Evolutionary conservation across 2,329 filamentous ascomycete species (phyloP).

Genomic region (Calonectria hawksworthii): DNA sequence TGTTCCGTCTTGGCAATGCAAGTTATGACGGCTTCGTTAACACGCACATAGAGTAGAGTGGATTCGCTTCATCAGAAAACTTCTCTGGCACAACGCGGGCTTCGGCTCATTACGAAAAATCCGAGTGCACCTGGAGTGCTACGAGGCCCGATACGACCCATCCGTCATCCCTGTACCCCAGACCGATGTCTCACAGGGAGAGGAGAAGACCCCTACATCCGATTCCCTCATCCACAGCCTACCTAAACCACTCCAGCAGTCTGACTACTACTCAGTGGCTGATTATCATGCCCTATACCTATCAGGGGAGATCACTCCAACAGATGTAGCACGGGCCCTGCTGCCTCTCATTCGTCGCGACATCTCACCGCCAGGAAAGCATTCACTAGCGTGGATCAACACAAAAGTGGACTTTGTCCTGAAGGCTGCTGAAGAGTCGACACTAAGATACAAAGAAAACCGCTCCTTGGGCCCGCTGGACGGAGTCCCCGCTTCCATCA

Average conservation of each 20-base stretch:
- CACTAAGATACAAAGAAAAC: constrained; percentile 63
- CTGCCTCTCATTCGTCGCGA: constrained; percentile 61
- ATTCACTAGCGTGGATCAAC: constrained; percentile 61
- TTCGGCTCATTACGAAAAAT: constrained; percentile 71
- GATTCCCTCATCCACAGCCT: constrained; percentile 4
- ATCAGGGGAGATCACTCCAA: constrained; percentile 60
- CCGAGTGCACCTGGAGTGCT: constrained; percentile 65
- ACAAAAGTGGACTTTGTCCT: constrained; percentile 57
- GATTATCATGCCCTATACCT: constrained; percentile 62
- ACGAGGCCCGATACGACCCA: constrained; percentile 62
- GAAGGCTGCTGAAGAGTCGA: constrained; percentile 60
- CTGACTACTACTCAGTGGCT: constrained; percentile 53
- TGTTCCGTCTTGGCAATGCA: neutral
- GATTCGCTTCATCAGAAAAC: constrained; percentile 39
- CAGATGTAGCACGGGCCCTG: constrained; percentile 59
- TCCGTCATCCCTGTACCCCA: constrained; percentile 61
- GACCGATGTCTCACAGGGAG: neutral
- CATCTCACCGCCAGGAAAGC: constrained; percentile 51
- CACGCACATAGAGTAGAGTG: constrained; percentile 37
- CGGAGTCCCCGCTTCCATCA: constrained; percentile 80
- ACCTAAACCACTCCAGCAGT: constrained; percentile 54
- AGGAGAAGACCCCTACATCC: neutral
- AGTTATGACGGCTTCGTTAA: neutral
- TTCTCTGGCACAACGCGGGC: constrained; percentile 71
- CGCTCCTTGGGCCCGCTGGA: constrained; percentile 75